Conservation (phyloP, 2,329 filamentous ascomycete species). For the Endoconidiophora polonica region DNA sequence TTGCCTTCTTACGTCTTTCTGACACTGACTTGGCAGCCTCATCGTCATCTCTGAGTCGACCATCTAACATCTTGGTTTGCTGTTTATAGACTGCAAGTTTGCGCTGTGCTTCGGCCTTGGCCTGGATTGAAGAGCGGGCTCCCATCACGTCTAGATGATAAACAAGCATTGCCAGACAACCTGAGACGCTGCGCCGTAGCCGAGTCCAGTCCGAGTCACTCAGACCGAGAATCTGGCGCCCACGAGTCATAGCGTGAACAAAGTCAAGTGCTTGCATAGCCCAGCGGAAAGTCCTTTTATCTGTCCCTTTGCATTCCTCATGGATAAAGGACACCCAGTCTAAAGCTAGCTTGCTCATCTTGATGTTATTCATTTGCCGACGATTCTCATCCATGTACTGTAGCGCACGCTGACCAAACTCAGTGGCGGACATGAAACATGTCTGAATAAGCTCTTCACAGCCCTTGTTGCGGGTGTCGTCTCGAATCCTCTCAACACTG, state of each 20-base stretch:
- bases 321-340: conserved; percentile 98
- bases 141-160: conserved; percentile 99
- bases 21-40: conserved; percentile 62
- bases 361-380: conserved; percentile 92
- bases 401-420: conserved; percentile 88
- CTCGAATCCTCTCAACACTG: conserved; percentile 82
- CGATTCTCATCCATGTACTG: conserved; percentile 93
- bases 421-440: conserved; percentile 96
- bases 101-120: conserved; percentile 81
- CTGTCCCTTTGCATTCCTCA: conserved; percentile 85
- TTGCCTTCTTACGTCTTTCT: conserved; percentile 55
- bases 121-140: conserved; percentile 78
- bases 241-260: conserved; percentile 91
- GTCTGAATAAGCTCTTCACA: conserved; percentile 95
- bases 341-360: conserved; percentile 77
- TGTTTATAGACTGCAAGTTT: conserved; percentile 55
- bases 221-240: conserved; percentile 80
- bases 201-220: conserved; percentile 74
- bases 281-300: conserved; percentile 94
- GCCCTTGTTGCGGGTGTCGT: conserved; percentile 66
- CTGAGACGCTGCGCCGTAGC: conserved; percentile 75
- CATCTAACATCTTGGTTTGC: conserved; percentile 61
- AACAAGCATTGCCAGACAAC: conserved; percentile 93
- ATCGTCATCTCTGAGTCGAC: conserved; percentile 59
- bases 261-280: conserved; percentile 90